Percentiles rank a stretch among this genome's conserved stretches.
Conservation (phyloP, 2,329 filamentous ascomycete species). For the Scedosporium dehoogii region DNA sequence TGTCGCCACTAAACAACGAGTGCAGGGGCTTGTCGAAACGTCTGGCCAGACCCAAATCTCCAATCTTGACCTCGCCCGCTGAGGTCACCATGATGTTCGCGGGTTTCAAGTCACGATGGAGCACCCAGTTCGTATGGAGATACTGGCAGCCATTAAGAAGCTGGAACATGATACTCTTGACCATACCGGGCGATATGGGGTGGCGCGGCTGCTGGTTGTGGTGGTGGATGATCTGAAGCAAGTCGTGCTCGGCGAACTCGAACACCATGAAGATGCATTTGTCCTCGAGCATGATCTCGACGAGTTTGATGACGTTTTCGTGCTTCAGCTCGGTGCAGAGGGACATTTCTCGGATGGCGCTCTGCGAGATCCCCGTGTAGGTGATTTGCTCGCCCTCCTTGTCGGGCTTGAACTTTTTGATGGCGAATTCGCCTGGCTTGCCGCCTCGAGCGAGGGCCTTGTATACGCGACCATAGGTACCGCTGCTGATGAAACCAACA, state of each 20-base stretch:
- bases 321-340: slow-evolving; percentile 87
- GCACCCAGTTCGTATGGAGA: slow-evolving; percentile 90
- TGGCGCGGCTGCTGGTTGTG: slow-evolving; percentile 84
- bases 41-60: slow-evolving; percentile 83
- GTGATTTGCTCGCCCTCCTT: slow-evolving; percentile 93
- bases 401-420: slow-evolving; percentile 99
- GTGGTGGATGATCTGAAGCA: slow-evolving; percentile 96
- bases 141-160: slow-evolving; percentile 91
- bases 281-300: slow-evolving; percentile 94
- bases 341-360: slow-evolving; percentile 94
- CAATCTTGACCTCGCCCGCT: slow-evolving; percentile 81
- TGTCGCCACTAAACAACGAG: slow-evolving; percentile 85
- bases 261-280: slow-evolving; percentile 99
- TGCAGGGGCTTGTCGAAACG: slow-evolving; percentile 91
- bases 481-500: slow-evolving; percentile 94
- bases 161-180: slow-evolving; percentile 94
- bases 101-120: slow-evolving; percentile 93
- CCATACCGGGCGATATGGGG: slow-evolving; percentile 76
- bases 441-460: slow-evolving; percentile 69
- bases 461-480: slow-evolving; percentile 96
- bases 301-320: slow-evolving; percentile 77
- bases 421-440: slow-evolving; percentile 77
- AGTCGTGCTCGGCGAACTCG: slow-evolving; percentile 94
- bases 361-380: slow-evolving; percentile 96
- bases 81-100: slow-evolving; percentile 99